These are phyloP conservation scores for Zhuliangozyma blackwelliae DNA, from an alignment of 1,139 yeast genomes.

Conservation along the genomic window DNA sequence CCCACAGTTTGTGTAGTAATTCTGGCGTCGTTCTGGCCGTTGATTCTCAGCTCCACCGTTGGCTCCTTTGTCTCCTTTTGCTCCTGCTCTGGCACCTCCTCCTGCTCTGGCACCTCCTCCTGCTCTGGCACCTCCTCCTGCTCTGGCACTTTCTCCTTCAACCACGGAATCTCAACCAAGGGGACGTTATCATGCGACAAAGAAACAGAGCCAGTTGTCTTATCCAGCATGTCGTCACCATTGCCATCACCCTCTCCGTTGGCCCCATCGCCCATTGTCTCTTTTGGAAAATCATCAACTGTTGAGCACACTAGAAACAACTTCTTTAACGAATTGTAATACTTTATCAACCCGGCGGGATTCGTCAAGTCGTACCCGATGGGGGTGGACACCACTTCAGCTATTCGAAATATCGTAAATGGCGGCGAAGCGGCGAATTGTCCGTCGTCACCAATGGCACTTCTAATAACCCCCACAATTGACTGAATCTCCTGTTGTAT, in stretches of 20 bases:
- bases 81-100: not conserved
- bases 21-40: too few relatives aligned
- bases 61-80: not conserved
- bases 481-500: too few relatives aligned
- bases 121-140: too few relatives aligned
- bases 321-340: constrained; percentile 26
- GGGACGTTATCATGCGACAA: constrained; percentile 12
- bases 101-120: constrained; percentile 5
- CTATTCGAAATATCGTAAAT: constrained; percentile 52
- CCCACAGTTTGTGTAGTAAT: too few relatives aligned
- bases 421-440: constrained; percentile 45
- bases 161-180: constrained; percentile 46
- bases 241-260: not conserved
- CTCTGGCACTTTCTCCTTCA: constrained; percentile 17
- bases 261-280: too few relatives aligned
- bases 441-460: too few relatives aligned
- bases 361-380: constrained; percentile 26
- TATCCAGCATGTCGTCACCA: constrained; percentile 4
- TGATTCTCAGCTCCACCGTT: too few relatives aligned
- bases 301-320: constrained; percentile 26
- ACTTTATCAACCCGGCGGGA: constrained; percentile 25
- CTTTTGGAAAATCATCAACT: constrained; percentile 20
- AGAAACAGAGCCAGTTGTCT: too few relatives aligned
- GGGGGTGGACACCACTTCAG: constrained; percentile 49
- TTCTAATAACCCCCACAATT: too few relatives aligned